Base-by-base conservation (phyloP, 257 asterid genomes). In the Lycium barbarum region DNA sequence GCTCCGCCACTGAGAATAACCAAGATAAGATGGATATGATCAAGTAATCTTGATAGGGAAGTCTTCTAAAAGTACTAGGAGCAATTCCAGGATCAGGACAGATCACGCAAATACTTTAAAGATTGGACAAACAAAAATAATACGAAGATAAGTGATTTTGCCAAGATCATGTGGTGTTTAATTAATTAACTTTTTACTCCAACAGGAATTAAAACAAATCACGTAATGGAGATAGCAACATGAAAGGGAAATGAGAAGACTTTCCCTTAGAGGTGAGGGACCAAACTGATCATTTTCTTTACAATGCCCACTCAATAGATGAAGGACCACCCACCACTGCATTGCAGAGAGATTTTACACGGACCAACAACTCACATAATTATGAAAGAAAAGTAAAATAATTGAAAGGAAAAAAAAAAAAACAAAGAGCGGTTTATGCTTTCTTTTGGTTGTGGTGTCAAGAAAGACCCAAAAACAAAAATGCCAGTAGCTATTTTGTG, bases 291-390 rank as follows among this genome's bases (percentile, higher is more conserved):
- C 85, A 66, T 81, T 57, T 81, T 81, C 67, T 82, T 82, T 80
- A 84, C 74, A 81, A 76, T 58, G 59, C 72, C 87, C 82, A 83
- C 87, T 85, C 57, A 45, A 54, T 83, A 85, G 85, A 70, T 67
- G 10, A 68, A 84, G 88, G 91, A 89, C 88, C 89, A 88, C 88
- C 81, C 13, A 65, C 55, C 79, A 61, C 73, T 70, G 36, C 40
- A 58, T 54, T 59, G 74, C 87, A 70, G 70, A 87, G 80, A 80
- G 83, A 71, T 36, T 38, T 76, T 82, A 58, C 63, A 83, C 66
- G 70, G 78, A 51, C 65, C 82, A 53, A 26, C 14, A 26, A 53
- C 15, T 78, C 40, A 38, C 22, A 70, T 7, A 36, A 68, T 17
- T 70, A 70, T 38, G 26, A 17, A 7, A 8, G 6, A 0, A 70